phyloP scores from a whole-genome alignment of 331 rosid genomes.

The Quercus lobata region DNA sequence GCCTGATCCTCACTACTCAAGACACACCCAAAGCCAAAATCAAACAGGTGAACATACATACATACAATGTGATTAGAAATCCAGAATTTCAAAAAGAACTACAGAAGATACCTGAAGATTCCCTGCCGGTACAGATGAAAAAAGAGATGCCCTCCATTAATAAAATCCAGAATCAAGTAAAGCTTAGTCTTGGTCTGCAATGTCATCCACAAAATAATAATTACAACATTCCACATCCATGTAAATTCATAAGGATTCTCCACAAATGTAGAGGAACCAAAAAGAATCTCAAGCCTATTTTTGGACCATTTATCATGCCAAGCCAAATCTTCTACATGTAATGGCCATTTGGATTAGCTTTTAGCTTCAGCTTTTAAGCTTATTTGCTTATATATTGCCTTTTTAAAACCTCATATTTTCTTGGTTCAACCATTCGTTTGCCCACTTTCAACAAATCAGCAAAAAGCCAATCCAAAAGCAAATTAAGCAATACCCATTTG shows the following conservation, averaged over 20 bases:
- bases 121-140: conserved; percentile 87
- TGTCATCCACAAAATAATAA: conserved; percentile 9
- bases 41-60: conserved; percentile 2
- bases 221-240: background rate
- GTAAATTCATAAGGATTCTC: background rate
- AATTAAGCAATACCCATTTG: background rate
- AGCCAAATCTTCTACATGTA: background rate
- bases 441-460: too few relatives aligned
- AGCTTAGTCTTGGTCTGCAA: conserved; percentile 79
- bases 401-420: too few relatives aligned
- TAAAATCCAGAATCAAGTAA: conserved; percentile 83
- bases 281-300: background rate
- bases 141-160: conserved; percentile 96
- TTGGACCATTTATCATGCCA: background rate
- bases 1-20: conserved; percentile 97
- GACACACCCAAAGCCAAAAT: conserved; percentile 33
- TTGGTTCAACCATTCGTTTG: too few relatives aligned
- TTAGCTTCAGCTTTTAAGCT: too few relatives aligned
- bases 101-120: conserved; percentile 60
- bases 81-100: background rate
- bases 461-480: too few relatives aligned
- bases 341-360: too few relatives aligned
- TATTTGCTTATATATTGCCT: too few relatives aligned
- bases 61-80: background rate
- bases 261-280: background rate